Base-by-base conservation (phyloP, 352 stramenopile species). In the Globisporangium rhizosaccharum region DNA sequence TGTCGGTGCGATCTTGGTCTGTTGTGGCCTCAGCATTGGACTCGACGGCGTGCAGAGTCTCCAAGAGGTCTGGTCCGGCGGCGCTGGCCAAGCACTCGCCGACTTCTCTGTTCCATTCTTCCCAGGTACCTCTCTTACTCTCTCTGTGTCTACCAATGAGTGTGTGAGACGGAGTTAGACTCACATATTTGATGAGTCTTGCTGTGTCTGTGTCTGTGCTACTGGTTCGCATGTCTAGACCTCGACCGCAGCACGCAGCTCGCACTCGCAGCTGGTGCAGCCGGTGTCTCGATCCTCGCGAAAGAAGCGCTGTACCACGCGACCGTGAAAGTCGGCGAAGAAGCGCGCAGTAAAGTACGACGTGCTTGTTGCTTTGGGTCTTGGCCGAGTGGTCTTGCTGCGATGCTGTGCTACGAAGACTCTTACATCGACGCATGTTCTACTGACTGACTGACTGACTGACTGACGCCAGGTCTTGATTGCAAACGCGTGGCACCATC, bases 401-500 rank as follows among this genome's bases (percentile, higher is more conserved):
- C 8, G 10, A 8, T 39, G 33, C 11, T 0, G 33, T 12, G 33
- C 10, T 5, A 39, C 2, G 33, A 12, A 46, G 18, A 46, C 41
- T 46, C 41, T 20, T 9, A 18, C 11, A 17, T 14, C 9, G 17
- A 23, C 23, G 28, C 28, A 17, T 46, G 12, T 14, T 10, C 8
- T 39, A 5, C 30, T 12, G 33, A 39, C 33, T 37, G 47, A 3
- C 30, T 12, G 33, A 39, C 33, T 37, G 47, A 3, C 9, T 55
- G 47, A 23, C 25, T 52, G 8, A 46, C 12, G 23, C 44, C 77
- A 91, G 68, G 92, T 98, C 20, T 73, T 99, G 44, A 97, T 98
- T 61, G 96, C 96, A 17, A 99, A 99, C 80, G 96, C 96, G 8
- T 99, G 96, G 96, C 96, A 99, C 57, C 89, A 97, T 57, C 87